Percentiles rank a stretch among this genome's conserved stretches.
Conservation (phyloP, 768 basidiomycete species). For the Rhodotorula babjevae region DNA sequence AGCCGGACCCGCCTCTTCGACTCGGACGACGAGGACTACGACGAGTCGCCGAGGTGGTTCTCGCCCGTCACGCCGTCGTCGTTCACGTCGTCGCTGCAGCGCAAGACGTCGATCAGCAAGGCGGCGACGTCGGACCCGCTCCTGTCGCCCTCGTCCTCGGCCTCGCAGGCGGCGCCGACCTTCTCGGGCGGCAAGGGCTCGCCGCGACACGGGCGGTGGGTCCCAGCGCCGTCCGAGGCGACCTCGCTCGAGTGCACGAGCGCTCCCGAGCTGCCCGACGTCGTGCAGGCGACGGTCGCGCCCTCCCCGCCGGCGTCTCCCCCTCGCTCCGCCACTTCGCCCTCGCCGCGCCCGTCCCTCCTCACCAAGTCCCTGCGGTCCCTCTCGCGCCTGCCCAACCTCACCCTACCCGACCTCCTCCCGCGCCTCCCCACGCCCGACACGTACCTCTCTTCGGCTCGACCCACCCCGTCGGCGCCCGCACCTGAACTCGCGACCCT, state of each 20-base stretch:
- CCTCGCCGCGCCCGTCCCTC: slow-evolving; percentile 7
- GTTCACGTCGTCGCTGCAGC: background rate
- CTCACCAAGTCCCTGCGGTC: slow-evolving; percentile 31
- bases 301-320: background rate
- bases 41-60: background rate
- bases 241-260: background rate
- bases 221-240: slow-evolving; percentile 9
- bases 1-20: background rate
- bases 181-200: slow-evolving; percentile 1
- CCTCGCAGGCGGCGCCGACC: background rate
- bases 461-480: background rate
- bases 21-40: slow-evolving; percentile 14
- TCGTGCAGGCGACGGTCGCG: background rate
- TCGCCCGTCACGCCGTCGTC: background rate
- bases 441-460: slow-evolving; percentile 1
- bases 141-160: slow-evolving; percentile 9
- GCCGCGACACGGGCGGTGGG: slow-evolving; percentile 1
- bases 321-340: background rate
- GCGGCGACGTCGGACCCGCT: slow-evolving; percentile 28
- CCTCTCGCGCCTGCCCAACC: slow-evolving; percentile 29
- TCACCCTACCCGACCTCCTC: slow-evolving; percentile 2
- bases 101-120: slow-evolving; percentile 3
- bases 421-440: slow-evolving; percentile 13
- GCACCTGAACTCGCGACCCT: background rate
- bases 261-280: slow-evolving; percentile 5